Evolutionary conservation across 2,329 filamentous ascomycete genomes (phyloP).

Genomic region (Cytospora chrysosperma): DNA sequence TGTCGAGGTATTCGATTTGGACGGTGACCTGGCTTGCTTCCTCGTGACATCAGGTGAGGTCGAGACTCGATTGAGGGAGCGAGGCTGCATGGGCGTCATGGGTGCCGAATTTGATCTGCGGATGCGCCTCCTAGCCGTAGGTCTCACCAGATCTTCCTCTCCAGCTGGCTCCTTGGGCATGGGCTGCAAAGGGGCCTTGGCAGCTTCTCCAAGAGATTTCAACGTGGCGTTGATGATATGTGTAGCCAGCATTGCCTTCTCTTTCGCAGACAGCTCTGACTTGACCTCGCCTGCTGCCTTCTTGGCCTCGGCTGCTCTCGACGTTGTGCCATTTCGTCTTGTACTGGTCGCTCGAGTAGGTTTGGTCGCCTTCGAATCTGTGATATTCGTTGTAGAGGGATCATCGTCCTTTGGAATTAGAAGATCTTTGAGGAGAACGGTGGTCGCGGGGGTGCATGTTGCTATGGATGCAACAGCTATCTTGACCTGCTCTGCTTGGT

Average conservation of each 20-base stretch:
- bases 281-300: slow-evolving; percentile 34
- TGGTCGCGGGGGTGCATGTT: slow-evolving; percentile 48
- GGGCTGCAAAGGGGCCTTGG: slow-evolving; percentile 46
- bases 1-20: slow-evolving; percentile 34
- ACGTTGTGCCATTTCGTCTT: slow-evolving; percentile 29
- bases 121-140: slow-evolving; percentile 42
- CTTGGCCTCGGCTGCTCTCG: slow-evolving; percentile 32
- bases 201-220: slow-evolving; percentile 66
- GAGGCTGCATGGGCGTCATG: slow-evolving; percentile 60
- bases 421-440: slow-evolving; percentile 45
- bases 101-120: slow-evolving; percentile 58
- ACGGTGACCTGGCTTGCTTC: slow-evolving; percentile 31
- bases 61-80: slow-evolving; percentile 58
- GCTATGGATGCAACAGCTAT: slow-evolving; percentile 44
- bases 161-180: slow-evolving; percentile 36
- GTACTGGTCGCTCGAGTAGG: slow-evolving; percentile 28
- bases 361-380: slow-evolving; percentile 29
- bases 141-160: slow-evolving; percentile 40
- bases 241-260: slow-evolving; percentile 67
- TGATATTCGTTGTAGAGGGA: slow-evolving; percentile 15
- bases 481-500: slow-evolving; percentile 47
- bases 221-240: slow-evolving; percentile 70
- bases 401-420: slow-evolving; percentile 38
- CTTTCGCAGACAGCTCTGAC: slow-evolving; percentile 51
- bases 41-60: slow-evolving; percentile 49